Conservation (phyloP, 352 stramenopile species). For the Pythium chondricola region DNA sequence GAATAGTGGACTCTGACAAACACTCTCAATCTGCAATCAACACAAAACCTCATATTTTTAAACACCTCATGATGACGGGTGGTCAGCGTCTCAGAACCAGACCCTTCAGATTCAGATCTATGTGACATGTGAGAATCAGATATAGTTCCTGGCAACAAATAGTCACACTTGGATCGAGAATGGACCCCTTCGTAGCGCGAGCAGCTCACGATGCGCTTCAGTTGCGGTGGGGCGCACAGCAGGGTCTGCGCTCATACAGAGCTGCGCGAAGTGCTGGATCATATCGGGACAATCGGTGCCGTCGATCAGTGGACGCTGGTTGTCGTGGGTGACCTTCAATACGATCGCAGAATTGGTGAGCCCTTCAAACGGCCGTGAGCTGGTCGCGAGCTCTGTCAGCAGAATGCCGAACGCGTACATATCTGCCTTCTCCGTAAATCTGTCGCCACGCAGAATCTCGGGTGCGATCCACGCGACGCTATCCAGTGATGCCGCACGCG, state of each 20-base stretch:
- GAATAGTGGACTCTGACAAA: conserved; percentile 9
- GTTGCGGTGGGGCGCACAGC: conserved; percentile 4
- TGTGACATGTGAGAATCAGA: conserved; percentile 19
- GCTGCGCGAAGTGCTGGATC: conserved; percentile 4
- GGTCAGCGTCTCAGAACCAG: not conserved
- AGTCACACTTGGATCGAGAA: not conserved
- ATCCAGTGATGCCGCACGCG: conserved; percentile 76
- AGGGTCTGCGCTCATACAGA: conserved; percentile 11
- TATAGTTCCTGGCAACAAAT: not conserved
- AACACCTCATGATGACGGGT: conserved; percentile 7
- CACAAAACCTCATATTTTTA: conserved; percentile 8
- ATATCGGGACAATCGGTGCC: conserved; percentile 10
- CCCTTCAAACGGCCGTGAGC: conserved; percentile 59
- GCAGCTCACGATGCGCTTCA: conserved; percentile 5
- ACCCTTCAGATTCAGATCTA: not conserved
- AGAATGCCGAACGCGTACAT: conserved; percentile 86
- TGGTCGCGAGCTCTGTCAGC: conserved; percentile 65
- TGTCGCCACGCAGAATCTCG: conserved; percentile 67
- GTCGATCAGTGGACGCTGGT: conserved; percentile 29
- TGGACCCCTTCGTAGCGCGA: not conserved
- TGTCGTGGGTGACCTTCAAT: conserved; percentile 66
- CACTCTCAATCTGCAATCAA: not conserved
- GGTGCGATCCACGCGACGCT: conserved; percentile 84
- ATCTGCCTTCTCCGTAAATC: conserved; percentile 81
- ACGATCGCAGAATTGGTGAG: conserved; percentile 64